phyloP scores from a whole-genome alignment of 345 rosid genomes.

The Litchi chinensis region DNA sequence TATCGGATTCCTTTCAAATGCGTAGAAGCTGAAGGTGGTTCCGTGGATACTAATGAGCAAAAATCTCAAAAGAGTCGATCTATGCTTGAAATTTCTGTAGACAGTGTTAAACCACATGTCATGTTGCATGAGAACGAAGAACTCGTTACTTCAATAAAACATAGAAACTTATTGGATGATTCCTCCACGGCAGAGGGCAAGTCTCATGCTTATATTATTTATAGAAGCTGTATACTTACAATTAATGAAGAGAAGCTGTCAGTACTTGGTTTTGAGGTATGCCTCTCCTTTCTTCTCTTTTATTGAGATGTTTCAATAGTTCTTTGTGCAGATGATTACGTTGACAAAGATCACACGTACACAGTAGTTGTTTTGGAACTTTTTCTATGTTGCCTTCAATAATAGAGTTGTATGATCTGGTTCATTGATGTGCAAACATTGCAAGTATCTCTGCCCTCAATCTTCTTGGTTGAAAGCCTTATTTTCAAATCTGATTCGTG shows the following conservation, averaged over 20 bases:
- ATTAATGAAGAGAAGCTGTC: conserved; percentile 73
- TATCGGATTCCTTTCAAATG: conserved; percentile 90
- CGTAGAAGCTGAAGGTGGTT: conserved; percentile 40
- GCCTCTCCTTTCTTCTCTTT: conserved; percentile 13
- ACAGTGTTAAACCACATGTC: conserved; percentile 17
- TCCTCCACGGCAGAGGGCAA: conserved; percentile 35
- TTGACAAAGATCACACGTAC: background rate
- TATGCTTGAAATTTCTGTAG: conserved; percentile 31
- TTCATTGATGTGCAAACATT: background rate
- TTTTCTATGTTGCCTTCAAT: background rate
- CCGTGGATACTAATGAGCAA: conserved; percentile 29
- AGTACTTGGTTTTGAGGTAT: conserved; percentile 87
- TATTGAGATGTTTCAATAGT: background rate
- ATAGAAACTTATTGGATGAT: conserved; percentile 55
- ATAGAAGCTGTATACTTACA: conserved; percentile 83
- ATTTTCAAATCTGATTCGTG: background rate
- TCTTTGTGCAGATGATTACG: conserved; percentile 10
- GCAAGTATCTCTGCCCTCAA: background rate
- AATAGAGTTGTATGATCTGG: background rate
- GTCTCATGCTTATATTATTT: conserved; percentile 63
- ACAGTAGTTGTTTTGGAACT: background rate
- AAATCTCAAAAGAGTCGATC: conserved; percentile 43
- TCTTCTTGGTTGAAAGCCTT: background rate
- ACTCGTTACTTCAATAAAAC: conserved; percentile 20
- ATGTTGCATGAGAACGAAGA: conserved; percentile 26